phyloP scores from a whole-genome alignment of 2,329 filamentous ascomycete species.

The Cordyceps militaris region DNA sequence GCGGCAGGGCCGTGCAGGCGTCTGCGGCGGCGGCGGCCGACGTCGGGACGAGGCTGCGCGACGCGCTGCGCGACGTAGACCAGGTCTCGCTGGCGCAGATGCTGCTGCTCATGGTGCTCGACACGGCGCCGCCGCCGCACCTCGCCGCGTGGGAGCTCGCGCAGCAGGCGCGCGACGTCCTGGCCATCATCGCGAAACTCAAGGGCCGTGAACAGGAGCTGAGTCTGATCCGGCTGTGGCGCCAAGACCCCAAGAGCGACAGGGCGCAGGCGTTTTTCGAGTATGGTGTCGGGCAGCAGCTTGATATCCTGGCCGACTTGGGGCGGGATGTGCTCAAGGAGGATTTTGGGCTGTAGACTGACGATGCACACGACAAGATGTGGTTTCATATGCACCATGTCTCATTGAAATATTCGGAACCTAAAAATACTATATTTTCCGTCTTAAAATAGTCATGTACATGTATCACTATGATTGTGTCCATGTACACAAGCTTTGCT shows the following conservation, averaged over 20 bases:
- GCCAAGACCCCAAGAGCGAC: slow-evolving; percentile 30
- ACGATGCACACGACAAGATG: background rate
- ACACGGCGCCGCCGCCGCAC: slow-evolving; percentile 35
- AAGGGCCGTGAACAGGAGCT: slow-evolving; percentile 39
- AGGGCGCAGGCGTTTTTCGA: slow-evolving; percentile 41
- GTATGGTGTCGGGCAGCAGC: slow-evolving; percentile 39
- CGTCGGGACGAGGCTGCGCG: slow-evolving; percentile 20
- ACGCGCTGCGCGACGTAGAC: slow-evolving; percentile 37
- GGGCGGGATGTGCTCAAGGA: slow-evolving; percentile 25
- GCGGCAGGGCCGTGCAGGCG: slow-evolving; percentile 20
- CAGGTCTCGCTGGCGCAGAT: slow-evolving; percentile 48
- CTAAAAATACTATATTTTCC: background rate
- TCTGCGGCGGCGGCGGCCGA: slow-evolving; percentile 5
- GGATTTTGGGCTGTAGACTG: background rate
- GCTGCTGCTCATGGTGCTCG: slow-evolving; percentile 41
- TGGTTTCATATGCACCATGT: background rate
- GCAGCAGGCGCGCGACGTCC: slow-evolving; percentile 36
- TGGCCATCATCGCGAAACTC: slow-evolving; percentile 42
- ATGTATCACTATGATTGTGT: background rate
- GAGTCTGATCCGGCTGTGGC: slow-evolving; percentile 38
- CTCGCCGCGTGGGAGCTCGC: slow-evolving; percentile 40
- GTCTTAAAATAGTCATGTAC: background rate
- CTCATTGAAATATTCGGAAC: background rate
- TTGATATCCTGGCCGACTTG: slow-evolving; percentile 39
- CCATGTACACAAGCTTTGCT: background rate